phyloP scores from a whole-genome alignment of 768 basidiomycete species.

The Termitomyces sp. region DNA sequence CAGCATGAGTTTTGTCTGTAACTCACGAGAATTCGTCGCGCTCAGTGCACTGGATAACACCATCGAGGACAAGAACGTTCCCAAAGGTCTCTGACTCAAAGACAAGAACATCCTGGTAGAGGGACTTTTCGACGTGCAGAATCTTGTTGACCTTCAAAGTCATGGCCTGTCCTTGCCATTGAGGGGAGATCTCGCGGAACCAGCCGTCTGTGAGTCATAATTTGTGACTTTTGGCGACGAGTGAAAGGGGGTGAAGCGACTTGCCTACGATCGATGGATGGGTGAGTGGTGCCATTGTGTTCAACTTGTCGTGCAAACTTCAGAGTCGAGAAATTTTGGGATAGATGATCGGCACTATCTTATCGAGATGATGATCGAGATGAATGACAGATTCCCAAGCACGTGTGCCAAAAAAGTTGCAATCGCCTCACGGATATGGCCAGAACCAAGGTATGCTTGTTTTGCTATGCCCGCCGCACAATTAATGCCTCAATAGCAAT shows the following conservation, averaged over 20 bases:
- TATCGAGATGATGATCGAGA: conserved; percentile 2
- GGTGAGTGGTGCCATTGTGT: conserved; percentile 45
- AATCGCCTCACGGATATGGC: not conserved
- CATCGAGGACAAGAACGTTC: conserved; percentile 95
- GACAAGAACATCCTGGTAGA: conserved; percentile 96
- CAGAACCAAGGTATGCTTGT: conserved; percentile 1
- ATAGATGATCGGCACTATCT: conserved; percentile 5
- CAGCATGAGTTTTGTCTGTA: not conserved
- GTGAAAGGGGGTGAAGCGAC: conserved; percentile 7
- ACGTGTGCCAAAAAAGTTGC: not conserved
- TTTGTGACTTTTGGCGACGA: not conserved
- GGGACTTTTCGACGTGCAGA: conserved; percentile 87
- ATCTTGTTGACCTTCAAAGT: conserved; percentile 94
- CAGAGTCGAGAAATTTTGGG: conserved; percentile 2
- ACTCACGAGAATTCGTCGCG: conserved; percentile 97
- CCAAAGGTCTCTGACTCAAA: conserved; percentile 95
- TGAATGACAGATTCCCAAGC: not conserved
- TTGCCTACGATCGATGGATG: conserved; percentile 55
- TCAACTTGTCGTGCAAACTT: no score
- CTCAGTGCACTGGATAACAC: conserved; percentile 95
- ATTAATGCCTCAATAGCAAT: conserved; percentile 1
- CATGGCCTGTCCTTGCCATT: conserved; percentile 99
- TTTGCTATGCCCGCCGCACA: not conserved
- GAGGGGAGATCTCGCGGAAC: conserved; percentile 92
- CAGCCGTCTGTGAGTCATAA: conserved; percentile 61